Conservation (phyloP, 192 early-diverging fungal species). For the Phycomyces nitens region DNA sequence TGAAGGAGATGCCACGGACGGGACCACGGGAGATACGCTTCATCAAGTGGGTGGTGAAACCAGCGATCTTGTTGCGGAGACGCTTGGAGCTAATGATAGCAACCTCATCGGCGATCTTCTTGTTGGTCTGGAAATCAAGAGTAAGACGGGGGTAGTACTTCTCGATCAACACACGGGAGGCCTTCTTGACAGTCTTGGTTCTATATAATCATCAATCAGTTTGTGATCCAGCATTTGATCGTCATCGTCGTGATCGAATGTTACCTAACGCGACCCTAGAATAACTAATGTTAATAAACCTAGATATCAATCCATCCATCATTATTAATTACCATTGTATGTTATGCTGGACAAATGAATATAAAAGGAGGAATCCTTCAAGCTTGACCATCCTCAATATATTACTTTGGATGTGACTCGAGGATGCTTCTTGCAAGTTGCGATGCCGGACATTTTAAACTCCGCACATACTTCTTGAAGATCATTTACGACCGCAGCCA, state of each 20-base stretch:
- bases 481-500: too few species aligned
- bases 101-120: constrained; percentile 96
- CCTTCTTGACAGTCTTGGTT: constrained; percentile 99
- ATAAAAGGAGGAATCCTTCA: too few species aligned
- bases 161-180: constrained; percentile 98
- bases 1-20: constrained; percentile 99
- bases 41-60: constrained; percentile 99
- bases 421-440: too few species aligned
- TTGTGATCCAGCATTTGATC: neutral
- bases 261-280: constrained; percentile 78
- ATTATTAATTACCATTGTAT: neutral
- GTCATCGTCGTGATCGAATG: neutral
- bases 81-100: constrained; percentile 98
- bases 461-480: too few species aligned
- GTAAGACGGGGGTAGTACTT: constrained; percentile 99
- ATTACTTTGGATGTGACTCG: too few species aligned
- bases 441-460: too few species aligned
- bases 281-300: constrained; percentile 16
- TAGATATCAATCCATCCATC: constrained; percentile 5
- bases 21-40: constrained; percentile 98
- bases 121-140: constrained; percentile 99
- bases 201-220: constrained; percentile 29
- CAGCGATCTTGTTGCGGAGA: constrained; percentile 99
- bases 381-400: too few species aligned
- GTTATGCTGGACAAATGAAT: neutral